Base-by-base conservation (phyloP, 2,329 filamentous ascomycete species). In the Apiospora sp. region DNA sequence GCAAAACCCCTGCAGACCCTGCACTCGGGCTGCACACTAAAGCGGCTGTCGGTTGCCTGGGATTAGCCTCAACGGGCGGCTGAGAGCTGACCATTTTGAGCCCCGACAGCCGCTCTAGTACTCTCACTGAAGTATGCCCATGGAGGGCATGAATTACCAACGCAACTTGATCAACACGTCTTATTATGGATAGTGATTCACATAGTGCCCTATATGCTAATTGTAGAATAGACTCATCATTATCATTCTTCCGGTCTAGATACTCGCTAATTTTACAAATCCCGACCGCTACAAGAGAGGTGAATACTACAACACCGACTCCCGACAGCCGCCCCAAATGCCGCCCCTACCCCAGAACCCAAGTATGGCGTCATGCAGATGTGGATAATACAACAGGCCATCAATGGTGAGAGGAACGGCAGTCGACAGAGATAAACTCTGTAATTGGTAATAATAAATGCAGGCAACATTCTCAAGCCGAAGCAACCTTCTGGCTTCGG, bases 401-500 rank as follows among this genome's bases (percentile, higher is more conserved):
- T 41, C 34, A 10, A 41, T 41, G 19, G 41, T 10, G 30, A 61
- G 54, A 61, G 27, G 30, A 61, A 61, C 22, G 30, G 58, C 58
- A n/a, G 19, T 64, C 58, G 34, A 64, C 58, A 64, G 22, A 64
- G 58, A 41, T 41, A 64, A 64, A 64, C 58, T 64, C 58, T 37
- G 30, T n/a, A 24, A 64, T 64, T 64, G 58, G 19, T 64, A 64
- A 64, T 64, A 64, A n/a, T n/a, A 41, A 41, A 64, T 64, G 34
- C 58, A 64, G 58, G 34, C 19, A 2, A n/a, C 58, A 13, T 10
- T 37, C 24, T 67, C 37, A 73, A 10, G 72, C 72, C 4, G 68
- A 49, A 8, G 69, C 58, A 12, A 69, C 44, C 72, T 73, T 72
- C 41, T 64, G 67, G 41, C 71, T 68, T 27, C 72, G 89, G 81